Evolutionary conservation across 331 rosid genomes (phyloP), one percentile per base, ranked within the genome.

Genomic region (Spiraea crenata): DNA sequence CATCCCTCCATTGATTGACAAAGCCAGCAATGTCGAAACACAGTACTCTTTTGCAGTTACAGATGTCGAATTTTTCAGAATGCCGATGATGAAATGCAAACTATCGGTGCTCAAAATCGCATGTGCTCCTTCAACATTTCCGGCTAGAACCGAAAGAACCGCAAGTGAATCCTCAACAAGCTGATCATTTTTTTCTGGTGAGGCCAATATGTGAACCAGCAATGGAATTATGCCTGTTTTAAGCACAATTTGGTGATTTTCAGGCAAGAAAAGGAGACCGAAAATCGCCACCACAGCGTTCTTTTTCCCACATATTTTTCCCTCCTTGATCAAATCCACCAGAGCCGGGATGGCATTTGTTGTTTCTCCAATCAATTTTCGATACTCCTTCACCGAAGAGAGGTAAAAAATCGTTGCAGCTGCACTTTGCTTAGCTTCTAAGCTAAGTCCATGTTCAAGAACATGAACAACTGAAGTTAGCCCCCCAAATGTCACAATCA

Each of bases 321-420:
- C 98, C 68, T 80, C 86, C 50, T 77, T 85, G 17, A 85, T 72
- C 25, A 90, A 77, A 57, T 85, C 74, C 5, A 83, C 85, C 7
- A 93, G 79, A 25, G 75, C 83, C 0, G 81, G 84, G 72, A 93
- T 79, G 17, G 82, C 84, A 5, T 78, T 86, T 0, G 87, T 79
- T 12, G 58, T 73, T 69, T 88, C 93, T 3, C 96, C 97, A 3
- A 93, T 82, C 16, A 73, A 2, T 69, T 83, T 85, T 15, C 90
- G 83, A 50, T 81, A 75, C 7, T 85, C 87, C 48, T 83, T 82
- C 15, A 56, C 81, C 4, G 90, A 85, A n/a, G 86, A 76, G 5
- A 93, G 92, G 78, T 93, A 87, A 42, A 90, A 93, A 0, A 90
- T 48, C 3, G 70, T 71, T 2, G 93, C 93, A 0, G 96, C 97